phyloP scores from a whole-genome alignment of 371 early-diverging fungal species.

The Actinomortierella wolfii region DNA sequence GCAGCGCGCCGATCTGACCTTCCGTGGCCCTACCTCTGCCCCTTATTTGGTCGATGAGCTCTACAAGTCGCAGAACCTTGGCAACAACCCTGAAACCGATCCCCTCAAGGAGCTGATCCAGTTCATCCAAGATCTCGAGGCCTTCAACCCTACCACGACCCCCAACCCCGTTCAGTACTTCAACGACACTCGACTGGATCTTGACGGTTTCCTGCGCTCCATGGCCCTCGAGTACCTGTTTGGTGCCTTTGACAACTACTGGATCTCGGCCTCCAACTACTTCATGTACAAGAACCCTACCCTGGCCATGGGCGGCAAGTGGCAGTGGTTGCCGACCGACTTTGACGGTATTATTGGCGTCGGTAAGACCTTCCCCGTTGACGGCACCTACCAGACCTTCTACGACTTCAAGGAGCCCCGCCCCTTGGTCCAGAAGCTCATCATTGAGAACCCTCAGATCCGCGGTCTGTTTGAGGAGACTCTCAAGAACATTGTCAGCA shows the following conservation, averaged over 20 bases:
- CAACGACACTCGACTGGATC: conserved; percentile 27
- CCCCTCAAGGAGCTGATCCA: conserved; percentile 24
- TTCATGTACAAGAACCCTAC: conserved; percentile 41
- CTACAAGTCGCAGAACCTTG: conserved; percentile 16
- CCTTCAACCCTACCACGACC: conserved; percentile 23
- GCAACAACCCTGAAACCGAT: conserved; percentile 9
- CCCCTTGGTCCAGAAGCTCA: conserved; percentile 36
- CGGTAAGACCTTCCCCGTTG: conserved; percentile 10
- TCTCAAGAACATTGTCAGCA: conserved; percentile 57
- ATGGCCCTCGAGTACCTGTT: conserved; percentile 42
- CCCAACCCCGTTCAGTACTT: conserved; percentile 22
- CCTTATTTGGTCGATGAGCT: conserved; percentile 5
- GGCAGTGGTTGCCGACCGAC: conserved; percentile 39
- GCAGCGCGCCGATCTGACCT: conserved; percentile 21
- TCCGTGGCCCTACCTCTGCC: conserved; percentile 21
- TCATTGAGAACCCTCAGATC: conserved; percentile 26
- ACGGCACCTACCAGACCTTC: conserved; percentile 17
- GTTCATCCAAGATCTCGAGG: conserved; percentile 31
- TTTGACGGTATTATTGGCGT: conserved; percentile 30
- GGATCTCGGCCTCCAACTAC: conserved; percentile 35
- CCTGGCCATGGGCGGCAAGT: conserved; percentile 15
- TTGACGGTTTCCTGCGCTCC: conserved; percentile 27
- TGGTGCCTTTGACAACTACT: conserved; percentile 32
- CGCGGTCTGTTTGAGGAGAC: conserved; percentile 52
- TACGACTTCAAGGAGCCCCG: conserved; percentile 7